Conservation (phyloP, 1,284 basidiomycete species). For the Xerocomus nothofagi region DNA sequence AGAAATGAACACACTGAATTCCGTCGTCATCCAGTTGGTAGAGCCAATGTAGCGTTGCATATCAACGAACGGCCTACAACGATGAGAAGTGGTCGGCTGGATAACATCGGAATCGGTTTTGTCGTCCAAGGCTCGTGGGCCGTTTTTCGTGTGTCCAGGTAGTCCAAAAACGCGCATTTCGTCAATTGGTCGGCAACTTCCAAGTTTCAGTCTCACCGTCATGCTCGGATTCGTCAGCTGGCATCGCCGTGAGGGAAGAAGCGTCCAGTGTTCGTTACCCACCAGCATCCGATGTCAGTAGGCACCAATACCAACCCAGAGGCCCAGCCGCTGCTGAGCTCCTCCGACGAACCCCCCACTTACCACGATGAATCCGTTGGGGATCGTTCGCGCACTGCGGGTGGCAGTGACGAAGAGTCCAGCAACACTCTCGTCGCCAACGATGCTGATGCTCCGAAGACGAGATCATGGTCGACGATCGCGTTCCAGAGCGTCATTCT, state of each 20-base stretch:
- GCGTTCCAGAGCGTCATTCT: slow-evolving; percentile 36
- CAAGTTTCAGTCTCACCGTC: no score
- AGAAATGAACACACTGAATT: no score
- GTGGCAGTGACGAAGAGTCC: slow-evolving; percentile 23
- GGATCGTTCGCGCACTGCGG: background rate
- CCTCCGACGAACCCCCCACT: slow-evolving; percentile 12
- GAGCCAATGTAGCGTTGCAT: no score
- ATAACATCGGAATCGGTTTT: no score
- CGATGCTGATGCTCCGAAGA: slow-evolving; percentile 3
- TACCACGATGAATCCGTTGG: slow-evolving; percentile 11
- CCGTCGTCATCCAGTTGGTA: no score
- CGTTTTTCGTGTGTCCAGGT: no score
- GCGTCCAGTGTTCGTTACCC: background rate
- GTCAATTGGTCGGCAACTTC: no score
- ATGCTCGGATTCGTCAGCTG: slow-evolving; percentile 9
- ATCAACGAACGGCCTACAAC: no score
- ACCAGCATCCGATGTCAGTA: slow-evolving; percentile 24
- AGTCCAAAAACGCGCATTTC: no score
- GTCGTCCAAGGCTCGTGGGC: no score
- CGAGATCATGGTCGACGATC: slow-evolving; percentile 19
- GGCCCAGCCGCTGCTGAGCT: slow-evolving; percentile 24
- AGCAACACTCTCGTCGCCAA: background rate
- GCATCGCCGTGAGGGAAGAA: no score
- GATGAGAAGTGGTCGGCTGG: no score
- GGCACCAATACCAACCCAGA: slow-evolving; percentile 15